phyloP scores from a whole-genome alignment of 371 early-diverging fungal genomes.

The Rhizomucor miehei region DNA sequence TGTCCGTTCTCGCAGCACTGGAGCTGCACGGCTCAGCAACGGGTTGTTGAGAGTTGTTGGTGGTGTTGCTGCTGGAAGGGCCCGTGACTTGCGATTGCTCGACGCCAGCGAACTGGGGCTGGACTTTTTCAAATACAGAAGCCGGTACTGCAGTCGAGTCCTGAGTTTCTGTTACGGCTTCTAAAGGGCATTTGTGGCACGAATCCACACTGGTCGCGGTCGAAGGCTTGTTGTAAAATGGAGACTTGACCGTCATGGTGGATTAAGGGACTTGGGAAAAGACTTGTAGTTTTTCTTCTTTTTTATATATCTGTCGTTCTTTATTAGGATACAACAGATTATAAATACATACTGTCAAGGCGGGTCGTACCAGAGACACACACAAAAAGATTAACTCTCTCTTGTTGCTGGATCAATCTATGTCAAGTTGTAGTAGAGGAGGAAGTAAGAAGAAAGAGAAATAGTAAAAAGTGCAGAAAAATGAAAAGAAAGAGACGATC shows the following conservation, averaged over 20 bases:
- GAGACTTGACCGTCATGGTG: conserved; percentile 51
- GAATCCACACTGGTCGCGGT: conserved; percentile 53
- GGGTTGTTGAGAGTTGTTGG: not conserved
- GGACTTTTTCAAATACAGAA: conserved; percentile 23
- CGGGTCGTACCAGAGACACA: not conserved
- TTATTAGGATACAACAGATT: not conserved
- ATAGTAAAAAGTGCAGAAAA: no score
- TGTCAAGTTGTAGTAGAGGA: no score
- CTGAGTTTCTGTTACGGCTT: conserved; percentile 15
- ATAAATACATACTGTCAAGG: not conserved
- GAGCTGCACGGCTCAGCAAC: conserved; percentile 55
- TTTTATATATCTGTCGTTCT: not conserved
- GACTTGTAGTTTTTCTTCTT: conserved; percentile 1
- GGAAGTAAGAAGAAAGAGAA: no score
- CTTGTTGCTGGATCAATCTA: no score
- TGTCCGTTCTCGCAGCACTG: conserved; percentile 56
- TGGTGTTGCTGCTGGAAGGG: conserved; percentile 47
- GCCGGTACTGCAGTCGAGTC: conserved; percentile 22
- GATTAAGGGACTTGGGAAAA: conserved; percentile 3
- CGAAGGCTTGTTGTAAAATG: conserved; percentile 52
- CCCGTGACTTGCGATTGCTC: conserved; percentile 33
- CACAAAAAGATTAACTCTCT: no score
- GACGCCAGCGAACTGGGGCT: conserved; percentile 39
- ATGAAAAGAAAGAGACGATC: no score
- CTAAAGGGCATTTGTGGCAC: conserved; percentile 49